A percentile compares a stretch with the other conserved stretches of the same genome.
Evolutionary conservation across 1,284 basidiomycete species (phyloP).

Genomic region (Leucoagaricus sp.): DNA sequence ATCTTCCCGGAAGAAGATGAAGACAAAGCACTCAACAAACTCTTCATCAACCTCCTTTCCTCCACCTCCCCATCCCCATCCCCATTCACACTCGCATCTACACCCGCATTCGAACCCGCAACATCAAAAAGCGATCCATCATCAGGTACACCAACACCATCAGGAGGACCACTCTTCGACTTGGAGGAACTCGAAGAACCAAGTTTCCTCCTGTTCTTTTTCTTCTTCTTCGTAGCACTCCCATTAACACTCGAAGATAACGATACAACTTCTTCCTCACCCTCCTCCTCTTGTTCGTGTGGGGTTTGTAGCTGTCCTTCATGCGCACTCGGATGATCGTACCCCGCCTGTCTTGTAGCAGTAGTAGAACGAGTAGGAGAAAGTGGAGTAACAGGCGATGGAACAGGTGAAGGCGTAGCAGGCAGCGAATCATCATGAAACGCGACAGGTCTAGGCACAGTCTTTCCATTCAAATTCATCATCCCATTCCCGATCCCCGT

Average conservation of each 20-base stretch:
- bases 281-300: no score
- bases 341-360: not conserved
- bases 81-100: slow-evolving; percentile 12
- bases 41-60: slow-evolving; percentile 19
- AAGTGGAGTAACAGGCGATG: slow-evolving; percentile 16
- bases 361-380: not conserved
- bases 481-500: not conserved
- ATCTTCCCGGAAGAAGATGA: not conserved
- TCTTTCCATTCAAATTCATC: slow-evolving; percentile 10
- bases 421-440: slow-evolving; percentile 17
- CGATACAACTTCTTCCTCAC: not conserved
- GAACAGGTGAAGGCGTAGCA: slow-evolving; percentile 22
- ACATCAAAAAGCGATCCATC: slow-evolving; percentile 2
- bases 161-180: no score
- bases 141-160: no score
- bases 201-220: no score
- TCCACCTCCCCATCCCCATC: slow-evolving; percentile 26
- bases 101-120: slow-evolving; percentile 16
- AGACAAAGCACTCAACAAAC: slow-evolving; percentile 24
- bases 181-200: no score
- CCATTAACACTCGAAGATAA: slow-evolving; percentile 24
- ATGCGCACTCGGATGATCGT: not conserved
- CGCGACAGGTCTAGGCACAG: slow-evolving; percentile 3
- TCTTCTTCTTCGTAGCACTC: no score
- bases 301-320: not conserved